Base-by-base conservation (phyloP, 176 grass and related monocot genomes). In the Rhynchospora pubera region DNA sequence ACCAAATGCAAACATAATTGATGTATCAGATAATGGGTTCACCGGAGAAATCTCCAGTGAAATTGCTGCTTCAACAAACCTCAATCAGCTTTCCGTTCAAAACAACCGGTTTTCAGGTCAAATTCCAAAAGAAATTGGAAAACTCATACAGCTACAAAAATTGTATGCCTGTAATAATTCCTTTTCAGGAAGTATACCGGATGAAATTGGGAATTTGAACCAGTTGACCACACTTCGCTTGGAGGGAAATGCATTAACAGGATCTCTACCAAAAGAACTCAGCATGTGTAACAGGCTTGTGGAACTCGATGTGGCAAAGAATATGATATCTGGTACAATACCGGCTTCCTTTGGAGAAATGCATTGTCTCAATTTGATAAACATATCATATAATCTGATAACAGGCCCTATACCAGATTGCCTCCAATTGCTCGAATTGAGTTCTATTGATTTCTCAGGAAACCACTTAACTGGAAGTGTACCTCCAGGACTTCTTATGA, bases 371-470 rank as follows among this genome's bases (percentile, higher is more conserved):
- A 97, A 94, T 79, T 92, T 90, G 42, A 78, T 97, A 14, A 87
- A 92, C 78, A 64, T 97, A 0, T 94, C 91, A 1, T 5, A 15
- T 18, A 97, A 97, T 69, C 19, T 46, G 30, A 85, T 97, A 72
- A 65, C 71, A 34, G 94, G 94, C 9, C 8, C 68, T 50, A 92
- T 97, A 13, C 94, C 94, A 8, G 14, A 84, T 0, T 81, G 90
- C 61, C 88, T 97, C 5, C 85, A 90, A 51, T 51, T 57, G 43
- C 77, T 97, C 1, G 93, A 97, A 83, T 85, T 97, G 11, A 94
- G 90, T 87, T 89, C 88, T 13, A 15, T 97, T 13, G 91, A 97
- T 81, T 91, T 97, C 88, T 97, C 94, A 1, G 83, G 66, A 1
- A 97, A 97, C 85, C 83, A 6, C 22, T 79, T 97, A 1, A 89